Evolutionary conservation across 129 eudicot species (phyloP), one percentile per base, ranked within the genome.

Genomic region (Lactuca saligna): DNA sequence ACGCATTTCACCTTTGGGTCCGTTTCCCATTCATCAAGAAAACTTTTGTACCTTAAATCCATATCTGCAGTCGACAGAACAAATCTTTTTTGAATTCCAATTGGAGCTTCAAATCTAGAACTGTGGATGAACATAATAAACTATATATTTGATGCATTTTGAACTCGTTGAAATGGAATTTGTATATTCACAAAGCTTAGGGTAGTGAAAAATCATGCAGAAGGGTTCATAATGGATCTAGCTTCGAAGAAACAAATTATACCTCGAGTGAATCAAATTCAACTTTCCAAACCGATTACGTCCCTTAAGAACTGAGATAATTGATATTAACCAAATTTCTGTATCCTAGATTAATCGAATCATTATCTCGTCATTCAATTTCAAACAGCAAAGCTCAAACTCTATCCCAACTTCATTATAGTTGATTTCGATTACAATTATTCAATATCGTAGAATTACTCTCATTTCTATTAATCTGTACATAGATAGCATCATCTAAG

Each of bases 1-100:
- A 92, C 96, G 75, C 96, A 92, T 79, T 88, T 86, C 67, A 92
- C 96, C 54, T 76, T 84, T 1, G 96, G 96, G 34, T 92, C 92
- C 15, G 70, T 67, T 78, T 92, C 98, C 98, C 98, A 89, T 63
- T 89, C 89, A 72, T 92, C 96, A 39, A 92, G 89, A 67, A 82
- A 92, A 33, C 82, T 83, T 84, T 92, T 89, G 78, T 76, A 92
- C 75, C 74, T 82, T 35, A 85, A 41, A 74, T 88, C 96, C 98
- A 92, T 92, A 81, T 89, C 98, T 92, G 87, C 83, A 85, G 51
- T 42, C 69, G 63, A 20, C 68, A 50, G 17, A 54, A 46, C 51
- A 46, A 67, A 59, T 48, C 75, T n/a, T 6, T 37, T 15, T 16
- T 61, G 49, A 59, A 41, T 32, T 16, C 37, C 25, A 59, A 46